Evolutionary conservation across 2,329 filamentous ascomycete genomes (phyloP), one percentile per base, ranked within the genome.

Genomic region (Exophiala sp.): DNA sequence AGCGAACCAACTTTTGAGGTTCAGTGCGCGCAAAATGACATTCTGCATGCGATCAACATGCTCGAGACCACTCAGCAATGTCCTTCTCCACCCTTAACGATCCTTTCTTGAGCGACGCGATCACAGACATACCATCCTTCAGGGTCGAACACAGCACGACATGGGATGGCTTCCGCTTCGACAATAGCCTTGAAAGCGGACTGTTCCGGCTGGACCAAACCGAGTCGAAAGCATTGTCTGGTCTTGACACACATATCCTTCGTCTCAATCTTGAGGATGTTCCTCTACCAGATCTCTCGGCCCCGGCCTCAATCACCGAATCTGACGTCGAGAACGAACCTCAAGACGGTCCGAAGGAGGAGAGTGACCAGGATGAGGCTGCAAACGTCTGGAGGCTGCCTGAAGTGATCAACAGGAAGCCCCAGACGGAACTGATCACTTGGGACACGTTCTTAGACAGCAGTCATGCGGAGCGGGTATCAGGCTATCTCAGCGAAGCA

Each of bases 11-110:
- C 24, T 29, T 5, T 29, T 29, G 24, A 29, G 92, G 65, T 90
- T 91, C 65, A 85, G 91, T 76, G 87, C 87, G 7, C 78, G 82
- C 35, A 78, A 79, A 57, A 85, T 84, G 16, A 16, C 12, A 41
- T 18, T 11, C 39, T 9, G n/a, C 41, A 8, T 3, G 2, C 41
- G n/a, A 24, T 32, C 51, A 57, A 38, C 12, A 57, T 54, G 47
- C 21, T 35, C 12, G 29, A 16, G 20, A 39, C n/a, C 12, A 40
- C 38, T 16, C 14, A 35, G 48, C 36, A 2, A 60, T 60, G 57
- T 46, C 54, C 7, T 18, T 39, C 9, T 35, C 44, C 40, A 42
- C 43, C 33, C 24, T 40, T 20, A 20, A 40, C 42, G 48, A 53
- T 20, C 54, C 54, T 6, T 57, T 60, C 29, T 55, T 52, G 5